A percentile compares a stretch with the other conserved stretches of the same genome.
phyloP scores from a whole-genome alignment of 805 yeast species.

The Kuraishia piskuri region DNA sequence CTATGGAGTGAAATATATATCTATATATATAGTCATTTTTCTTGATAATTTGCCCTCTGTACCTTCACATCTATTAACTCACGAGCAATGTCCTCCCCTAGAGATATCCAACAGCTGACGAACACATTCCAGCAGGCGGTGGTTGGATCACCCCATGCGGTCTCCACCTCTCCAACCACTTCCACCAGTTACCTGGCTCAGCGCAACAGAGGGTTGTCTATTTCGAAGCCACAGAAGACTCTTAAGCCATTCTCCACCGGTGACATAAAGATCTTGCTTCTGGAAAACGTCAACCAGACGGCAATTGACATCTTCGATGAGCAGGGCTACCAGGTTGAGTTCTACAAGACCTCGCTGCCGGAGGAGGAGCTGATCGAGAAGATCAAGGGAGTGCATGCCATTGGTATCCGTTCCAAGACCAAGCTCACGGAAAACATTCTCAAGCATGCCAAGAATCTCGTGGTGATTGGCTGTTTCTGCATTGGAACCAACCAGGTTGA shows the following conservation, averaged over 20 bases:
- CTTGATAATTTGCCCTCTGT: no score
- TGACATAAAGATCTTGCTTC: slow-evolving; percentile 82
- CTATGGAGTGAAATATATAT: no score
- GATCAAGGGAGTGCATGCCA: slow-evolving; percentile 88
- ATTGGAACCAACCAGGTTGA: slow-evolving; percentile 98
- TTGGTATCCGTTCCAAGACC: slow-evolving; percentile 97
- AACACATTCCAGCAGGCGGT: slow-evolving; percentile 47
- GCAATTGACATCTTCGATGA: slow-evolving; percentile 77
- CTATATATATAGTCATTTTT: not conserved
- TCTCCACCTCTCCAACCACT: slow-evolving; percentile 71
- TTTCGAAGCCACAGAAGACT: slow-evolving; percentile 48
- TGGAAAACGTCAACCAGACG: slow-evolving; percentile 90
- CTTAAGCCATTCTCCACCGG: slow-evolving; percentile 94
- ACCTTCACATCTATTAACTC: not conserved
- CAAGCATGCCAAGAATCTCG: slow-evolving; percentile 81
- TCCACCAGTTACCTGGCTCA: slow-evolving; percentile 48
- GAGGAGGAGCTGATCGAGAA: slow-evolving; percentile 94
- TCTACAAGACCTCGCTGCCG: slow-evolving; percentile 77
- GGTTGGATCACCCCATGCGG: slow-evolving; percentile 57
- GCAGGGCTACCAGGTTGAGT: slow-evolving; percentile 97
- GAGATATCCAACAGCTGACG: slow-evolving; percentile 50
- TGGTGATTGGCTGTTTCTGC: slow-evolving; percentile 95
- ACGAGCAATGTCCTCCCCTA: slow-evolving; percentile 51
- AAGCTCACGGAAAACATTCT: slow-evolving; percentile 73
- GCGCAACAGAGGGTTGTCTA: slow-evolving; percentile 29